Evolutionary conservation across 768 basidiomycete genomes (phyloP).

Genomic region (Suillus bovinus): DNA sequence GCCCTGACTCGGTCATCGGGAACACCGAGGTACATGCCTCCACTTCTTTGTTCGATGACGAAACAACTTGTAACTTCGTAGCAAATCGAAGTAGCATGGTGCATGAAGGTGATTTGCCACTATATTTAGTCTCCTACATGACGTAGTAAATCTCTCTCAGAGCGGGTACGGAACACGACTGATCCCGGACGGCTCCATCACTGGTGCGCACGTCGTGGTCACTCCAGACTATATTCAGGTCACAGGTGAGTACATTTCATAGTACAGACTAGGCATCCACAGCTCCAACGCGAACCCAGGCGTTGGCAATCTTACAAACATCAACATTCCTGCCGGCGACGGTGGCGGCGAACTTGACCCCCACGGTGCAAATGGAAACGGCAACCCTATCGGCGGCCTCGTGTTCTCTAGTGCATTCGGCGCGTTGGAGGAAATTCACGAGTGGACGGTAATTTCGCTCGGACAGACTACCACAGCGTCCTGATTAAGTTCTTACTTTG

Average conservation of each 20-base stretch:
- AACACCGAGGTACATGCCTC: slow-evolving; percentile 55
- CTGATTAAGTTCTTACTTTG: slow-evolving; percentile 10
- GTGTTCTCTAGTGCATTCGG: slow-evolving; percentile 78
- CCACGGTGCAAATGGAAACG: slow-evolving; percentile 60
- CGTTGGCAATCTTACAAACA: slow-evolving; percentile 59
- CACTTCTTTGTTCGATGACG: slow-evolving; percentile 9
- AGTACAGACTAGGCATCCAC: slow-evolving; percentile 18
- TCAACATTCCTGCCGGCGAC: slow-evolving; percentile 65
- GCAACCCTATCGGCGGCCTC: slow-evolving; percentile 63
- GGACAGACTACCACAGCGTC: slow-evolving; percentile 9
- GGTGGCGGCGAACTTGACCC: slow-evolving; percentile 69
- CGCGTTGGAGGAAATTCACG: slow-evolving; percentile 54
- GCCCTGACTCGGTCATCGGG: slow-evolving; percentile 53
- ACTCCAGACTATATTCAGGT: slow-evolving; percentile 78
- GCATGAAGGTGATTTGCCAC: slow-evolving; percentile 38
- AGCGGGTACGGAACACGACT: slow-evolving; percentile 60
- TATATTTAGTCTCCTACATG: neutral
- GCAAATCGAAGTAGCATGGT: slow-evolving; percentile 56
- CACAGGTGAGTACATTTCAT: slow-evolving; percentile 43
- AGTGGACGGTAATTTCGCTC: slow-evolving; percentile 61
- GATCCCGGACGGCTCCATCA: slow-evolving; percentile 73
- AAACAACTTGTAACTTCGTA: slow-evolving; percentile 21
- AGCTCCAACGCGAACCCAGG: slow-evolving; percentile 40
- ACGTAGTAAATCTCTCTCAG: slow-evolving; percentile 30
- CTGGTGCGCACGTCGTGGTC: slow-evolving; percentile 65